Evolutionary conservation across 352 stramenopile species (phyloP), one percentile per base, ranked within the genome.

Genomic region (Halophytophthora polymorphica): DNA sequence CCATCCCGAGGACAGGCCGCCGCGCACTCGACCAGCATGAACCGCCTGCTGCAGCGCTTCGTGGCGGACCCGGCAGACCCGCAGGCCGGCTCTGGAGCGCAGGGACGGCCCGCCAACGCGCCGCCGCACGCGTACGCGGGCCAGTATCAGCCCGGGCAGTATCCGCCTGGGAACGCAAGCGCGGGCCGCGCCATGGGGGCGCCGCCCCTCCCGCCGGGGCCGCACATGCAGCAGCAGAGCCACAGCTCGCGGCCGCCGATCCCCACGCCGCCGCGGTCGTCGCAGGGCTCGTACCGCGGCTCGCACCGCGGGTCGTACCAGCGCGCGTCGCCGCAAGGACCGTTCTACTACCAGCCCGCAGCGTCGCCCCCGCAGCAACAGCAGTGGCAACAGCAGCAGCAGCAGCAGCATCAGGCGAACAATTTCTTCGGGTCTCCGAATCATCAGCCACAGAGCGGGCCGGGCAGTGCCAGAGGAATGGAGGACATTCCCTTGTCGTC

Each of bases 11-110:
- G 25, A 31, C 25, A 31, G 4, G 8, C 25, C 25, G 25, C 25
- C 25, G 25, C 25, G 25, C 25, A 31, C 25, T 31, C 8, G 25
- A 31, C 12, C 12, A 39, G 45, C 3, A 86, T 86, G 75, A 86
- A 83, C 53, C 59, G 75, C 12, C 57, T 86, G 50, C 65, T 86
- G 19, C 75, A 86, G 75, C 69, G 65, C 50, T 86, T 83, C 56
- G 70, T 82, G 42, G 71, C 54, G 34, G 58, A 65, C 41, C 31
- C 56, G 18, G 44, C 35, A 42, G 58, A 43, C 3, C 29, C 48
- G n/a, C 58, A 54, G 43, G 39, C 31, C 43, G 19, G 41, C 45
- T 22, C 53, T 33, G 15, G 19, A 34, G 21, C 21, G 8, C 11
- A 21, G 37, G 34, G 31, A 29, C 21, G 28, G 22, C 23, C 29